Evolutionary conservation across 106 monocot species (phyloP).

Genomic region (Posidonia australis): DNA sequence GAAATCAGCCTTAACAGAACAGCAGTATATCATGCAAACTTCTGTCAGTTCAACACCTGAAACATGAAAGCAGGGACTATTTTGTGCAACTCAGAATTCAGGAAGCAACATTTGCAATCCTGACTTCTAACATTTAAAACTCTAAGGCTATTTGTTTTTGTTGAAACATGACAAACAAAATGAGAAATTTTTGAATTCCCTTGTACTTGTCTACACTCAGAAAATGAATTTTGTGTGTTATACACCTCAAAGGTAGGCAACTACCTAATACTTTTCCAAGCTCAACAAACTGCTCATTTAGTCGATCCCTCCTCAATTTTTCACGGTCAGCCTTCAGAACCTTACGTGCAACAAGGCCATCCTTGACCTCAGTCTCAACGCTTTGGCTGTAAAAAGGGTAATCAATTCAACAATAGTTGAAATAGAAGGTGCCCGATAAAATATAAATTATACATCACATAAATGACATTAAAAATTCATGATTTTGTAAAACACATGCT

Average conservation of each 20-base stretch:
- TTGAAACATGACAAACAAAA: no score
- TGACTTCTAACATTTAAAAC: no score
- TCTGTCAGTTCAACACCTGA: no score
- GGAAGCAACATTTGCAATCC: no score
- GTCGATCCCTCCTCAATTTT: conserved; percentile 82
- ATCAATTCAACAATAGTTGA: conserved; percentile 1
- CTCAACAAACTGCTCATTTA: conserved; percentile 85
- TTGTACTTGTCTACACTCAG: background rate
- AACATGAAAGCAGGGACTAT: no score
- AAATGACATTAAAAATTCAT: background rate
- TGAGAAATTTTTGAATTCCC: background rate
- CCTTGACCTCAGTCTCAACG: conserved; percentile 27
- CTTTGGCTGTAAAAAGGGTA: conserved; percentile 32
- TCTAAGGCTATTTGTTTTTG: no score
- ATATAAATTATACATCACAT: background rate
- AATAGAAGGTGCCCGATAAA: background rate
- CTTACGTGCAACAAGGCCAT: conserved; percentile 40
- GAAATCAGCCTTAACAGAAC: no score
- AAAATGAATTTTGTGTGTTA: background rate
- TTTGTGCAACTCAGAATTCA: no score
- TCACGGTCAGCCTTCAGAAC: conserved; percentile 94
- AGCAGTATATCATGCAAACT: no score
- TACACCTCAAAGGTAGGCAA: background rate
- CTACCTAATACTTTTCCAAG: conserved; percentile 76
- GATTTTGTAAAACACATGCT: no score